phyloP scores from a whole-genome alignment of 768 basidiomycete genomes.

The Lanmaoa rubissima region DNA sequence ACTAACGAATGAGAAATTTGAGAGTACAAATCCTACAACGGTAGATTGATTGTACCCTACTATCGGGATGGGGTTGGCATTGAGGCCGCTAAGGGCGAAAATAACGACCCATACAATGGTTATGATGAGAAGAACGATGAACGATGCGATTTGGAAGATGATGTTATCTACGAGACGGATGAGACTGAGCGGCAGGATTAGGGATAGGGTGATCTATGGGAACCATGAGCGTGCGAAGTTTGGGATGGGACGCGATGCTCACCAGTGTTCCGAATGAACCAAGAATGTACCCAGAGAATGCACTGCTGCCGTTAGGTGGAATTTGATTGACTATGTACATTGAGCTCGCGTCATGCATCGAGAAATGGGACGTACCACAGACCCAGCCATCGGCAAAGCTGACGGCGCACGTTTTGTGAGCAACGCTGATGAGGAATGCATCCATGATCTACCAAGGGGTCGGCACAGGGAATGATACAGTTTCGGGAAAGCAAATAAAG shows the following conservation, averaged over 20 bases:
- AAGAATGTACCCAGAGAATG: slow-evolving; percentile 23
- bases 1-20: slow-evolving; percentile 27
- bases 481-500: neutral
- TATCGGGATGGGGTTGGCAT: slow-evolving; percentile 6
- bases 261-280: slow-evolving; percentile 24
- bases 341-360: neutral
- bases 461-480: neutral
- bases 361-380: slow-evolving; percentile 15
- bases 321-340: slow-evolving; percentile 11
- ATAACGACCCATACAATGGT: slow-evolving; percentile 20
- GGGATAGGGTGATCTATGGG: slow-evolving; percentile 16
- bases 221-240: neutral
- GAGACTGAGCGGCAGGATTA: slow-evolving; percentile 25
- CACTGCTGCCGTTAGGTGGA: slow-evolving; percentile 4
- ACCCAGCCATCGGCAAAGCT: slow-evolving; percentile 23
- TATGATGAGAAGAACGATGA: slow-evolving; percentile 20
- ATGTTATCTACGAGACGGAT: slow-evolving; percentile 25
- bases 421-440: slow-evolving; percentile 20
- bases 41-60: slow-evolving; percentile 20
- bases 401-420: slow-evolving; percentile 27
- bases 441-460: slow-evolving; percentile 20
- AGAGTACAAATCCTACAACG: slow-evolving; percentile 24
- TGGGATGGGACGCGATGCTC: neutral
- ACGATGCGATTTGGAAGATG: slow-evolving; percentile 24
- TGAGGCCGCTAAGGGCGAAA: slow-evolving; percentile 13